Percentiles rank a stretch among this genome's conserved stretches.
Conservation (phyloP, 257 asterid genomes). For the Solanum chiquidenum region DNA sequence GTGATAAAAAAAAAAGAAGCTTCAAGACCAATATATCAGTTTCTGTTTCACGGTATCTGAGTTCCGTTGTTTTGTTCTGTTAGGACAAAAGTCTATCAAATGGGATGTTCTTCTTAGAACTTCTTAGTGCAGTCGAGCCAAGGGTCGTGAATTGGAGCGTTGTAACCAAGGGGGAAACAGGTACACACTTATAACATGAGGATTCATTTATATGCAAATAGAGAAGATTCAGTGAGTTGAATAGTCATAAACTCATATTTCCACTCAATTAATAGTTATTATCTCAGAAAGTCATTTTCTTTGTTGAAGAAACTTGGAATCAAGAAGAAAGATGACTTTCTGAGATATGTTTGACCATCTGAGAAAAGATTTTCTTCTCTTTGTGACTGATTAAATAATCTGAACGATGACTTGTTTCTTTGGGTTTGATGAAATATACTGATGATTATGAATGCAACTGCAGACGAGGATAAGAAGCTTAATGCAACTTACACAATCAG, state of each 20-base stretch:
- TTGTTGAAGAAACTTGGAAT: not conserved
- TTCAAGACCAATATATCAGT: not conserved
- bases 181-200: constrained; percentile 13
- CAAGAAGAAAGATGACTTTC: not conserved
- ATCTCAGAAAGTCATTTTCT: not conserved
- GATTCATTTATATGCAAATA: not conserved
- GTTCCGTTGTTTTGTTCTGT: not conserved
- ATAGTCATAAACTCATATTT: not conserved
- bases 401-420: not conserved
- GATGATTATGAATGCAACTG: constrained; percentile 1
- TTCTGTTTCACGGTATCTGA: not conserved
- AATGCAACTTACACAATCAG: constrained; percentile 40
- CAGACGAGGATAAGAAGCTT: constrained; percentile 39
- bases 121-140: constrained; percentile 75
- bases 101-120: constrained; percentile 75
- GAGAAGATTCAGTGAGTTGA: not conserved
- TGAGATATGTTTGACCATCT: not conserved
- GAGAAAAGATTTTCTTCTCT: not conserved
- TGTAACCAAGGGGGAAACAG: constrained; percentile 80
- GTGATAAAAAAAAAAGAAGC: constrained; percentile 11
- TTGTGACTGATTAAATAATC: not conserved
- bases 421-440: not conserved
- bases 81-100: constrained; percentile 62
- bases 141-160: constrained; percentile 91
- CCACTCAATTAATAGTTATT: not conserved